These are phyloP conservation scores for Tuber borchii DNA, from an alignment of 495 filamentous ascomycete species.

Conservation along the genomic window DNA sequence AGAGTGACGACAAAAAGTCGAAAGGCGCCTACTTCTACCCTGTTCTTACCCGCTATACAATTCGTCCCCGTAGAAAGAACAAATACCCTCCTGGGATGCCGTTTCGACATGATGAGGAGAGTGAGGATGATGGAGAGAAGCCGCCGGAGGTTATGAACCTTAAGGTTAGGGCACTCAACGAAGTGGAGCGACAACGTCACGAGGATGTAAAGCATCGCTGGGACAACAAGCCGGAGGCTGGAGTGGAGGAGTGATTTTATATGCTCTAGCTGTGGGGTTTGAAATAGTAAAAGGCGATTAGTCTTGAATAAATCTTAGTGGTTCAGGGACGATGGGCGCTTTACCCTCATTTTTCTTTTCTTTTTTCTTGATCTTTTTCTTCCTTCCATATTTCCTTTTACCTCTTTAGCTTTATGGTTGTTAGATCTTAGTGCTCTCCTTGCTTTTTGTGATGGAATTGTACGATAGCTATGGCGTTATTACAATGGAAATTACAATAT, in stretches of 20 bases:
- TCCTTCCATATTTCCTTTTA: background rate
- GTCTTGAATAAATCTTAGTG: background rate
- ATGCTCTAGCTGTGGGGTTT: background rate
- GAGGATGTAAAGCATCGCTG: constrained; percentile 45
- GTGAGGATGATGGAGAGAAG: constrained; percentile 44
- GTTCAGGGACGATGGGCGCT: background rate
- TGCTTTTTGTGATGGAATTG: background rate
- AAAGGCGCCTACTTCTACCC: constrained; percentile 88
- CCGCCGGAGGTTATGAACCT: constrained; percentile 40
- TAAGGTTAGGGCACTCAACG: constrained; percentile 36
- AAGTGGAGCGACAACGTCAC: constrained; percentile 39
- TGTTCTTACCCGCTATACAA: constrained; percentile 59
- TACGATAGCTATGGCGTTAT: background rate
- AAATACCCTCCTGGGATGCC: constrained; percentile 43
- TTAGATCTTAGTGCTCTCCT: background rate
- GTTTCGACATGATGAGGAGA: constrained; percentile 43
- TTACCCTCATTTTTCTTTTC: background rate
- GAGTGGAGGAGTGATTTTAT: constrained; percentile 17
- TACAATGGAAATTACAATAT: background rate
- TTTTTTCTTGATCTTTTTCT: background rate
- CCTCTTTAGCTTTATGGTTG: background rate
- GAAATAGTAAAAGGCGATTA: background rate
- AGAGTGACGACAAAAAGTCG: constrained; percentile 33
- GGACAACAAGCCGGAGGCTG: constrained; percentile 26
- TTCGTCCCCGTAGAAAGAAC: constrained; percentile 53